A percentile compares a stretch with the other conserved stretches of the same genome.
These are phyloP conservation scores for Sarocladiaceae sp. DNA, from an alignment of 2,329 filamentous ascomycete genomes.

Conservation along the genomic window DNA sequence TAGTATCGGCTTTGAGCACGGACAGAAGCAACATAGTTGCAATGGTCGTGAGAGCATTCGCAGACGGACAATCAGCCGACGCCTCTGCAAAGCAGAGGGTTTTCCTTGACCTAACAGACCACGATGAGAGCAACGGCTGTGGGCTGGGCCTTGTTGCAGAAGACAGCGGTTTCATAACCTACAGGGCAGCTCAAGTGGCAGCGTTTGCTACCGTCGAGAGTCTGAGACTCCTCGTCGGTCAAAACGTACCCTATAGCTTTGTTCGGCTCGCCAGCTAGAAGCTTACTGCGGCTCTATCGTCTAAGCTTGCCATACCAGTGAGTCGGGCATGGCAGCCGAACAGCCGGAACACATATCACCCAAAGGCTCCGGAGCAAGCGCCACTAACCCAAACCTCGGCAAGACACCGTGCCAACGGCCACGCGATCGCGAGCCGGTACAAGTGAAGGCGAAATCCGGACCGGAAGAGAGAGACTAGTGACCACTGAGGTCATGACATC, in stretches of 20 bases:
- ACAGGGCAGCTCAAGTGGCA: conserved; percentile 71
- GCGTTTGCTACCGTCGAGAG: conserved; percentile 83
- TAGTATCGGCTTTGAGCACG: conserved; percentile 70
- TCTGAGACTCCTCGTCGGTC: conserved; percentile 68
- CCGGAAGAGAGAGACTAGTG: too few relatives aligned
- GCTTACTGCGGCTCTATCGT: too few relatives aligned
- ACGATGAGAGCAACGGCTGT: conserved; percentile 55
- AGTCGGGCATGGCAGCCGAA: not conserved
- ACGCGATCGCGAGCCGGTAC: too few relatives aligned
- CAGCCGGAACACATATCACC: too few relatives aligned
- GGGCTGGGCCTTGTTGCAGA: conserved; percentile 54
- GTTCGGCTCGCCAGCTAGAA: conserved; percentile 48
- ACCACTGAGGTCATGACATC: too few relatives aligned
- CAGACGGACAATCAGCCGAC: conserved; percentile 28
- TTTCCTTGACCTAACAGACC: conserved; percentile 70
- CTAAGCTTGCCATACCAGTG: too few relatives aligned
- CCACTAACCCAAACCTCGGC: too few relatives aligned
- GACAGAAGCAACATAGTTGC: conserved; percentile 75
- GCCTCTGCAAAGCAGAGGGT: conserved; percentile 53
- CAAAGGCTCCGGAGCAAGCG: too few relatives aligned
- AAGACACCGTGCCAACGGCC: too few relatives aligned
- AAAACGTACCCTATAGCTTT: conserved; percentile 85
- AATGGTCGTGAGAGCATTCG: conserved; percentile 69
- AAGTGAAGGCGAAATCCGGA: too few relatives aligned
- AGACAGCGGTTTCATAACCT: conserved; percentile 71